These are phyloP conservation scores for Castanea sativa DNA, from an alignment of 306 rosid genomes.

Conservation along the genomic window DNA sequence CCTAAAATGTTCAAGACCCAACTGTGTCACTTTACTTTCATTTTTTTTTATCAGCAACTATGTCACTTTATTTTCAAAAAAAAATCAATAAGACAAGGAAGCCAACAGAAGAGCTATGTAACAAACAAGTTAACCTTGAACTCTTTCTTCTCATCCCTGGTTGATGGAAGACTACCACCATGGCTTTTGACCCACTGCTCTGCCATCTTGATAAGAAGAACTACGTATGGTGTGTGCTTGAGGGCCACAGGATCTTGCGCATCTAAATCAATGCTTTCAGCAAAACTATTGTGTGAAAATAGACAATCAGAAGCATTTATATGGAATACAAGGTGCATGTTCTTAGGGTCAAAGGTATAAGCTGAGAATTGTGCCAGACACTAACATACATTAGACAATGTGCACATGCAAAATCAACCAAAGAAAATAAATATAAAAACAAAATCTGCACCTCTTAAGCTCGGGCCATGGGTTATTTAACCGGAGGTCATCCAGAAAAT, in stretches of 20 bases:
- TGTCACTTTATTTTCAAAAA: conserved; percentile 13
- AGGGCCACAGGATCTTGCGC: conserved; percentile 76
- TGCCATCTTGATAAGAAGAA: conserved; percentile 89
- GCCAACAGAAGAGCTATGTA: conserved; percentile 22
- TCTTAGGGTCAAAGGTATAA: conserved; percentile 5
- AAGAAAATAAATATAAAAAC: conserved; percentile 12
- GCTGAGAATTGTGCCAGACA: conserved; percentile 5
- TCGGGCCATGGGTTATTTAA: conserved; percentile 98
- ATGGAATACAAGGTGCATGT: conserved; percentile 9
- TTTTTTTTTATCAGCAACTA: neutral
- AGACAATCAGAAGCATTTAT: conserved; percentile 29
- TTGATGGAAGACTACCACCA: conserved; percentile 71
- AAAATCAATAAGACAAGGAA: conserved; percentile 8
- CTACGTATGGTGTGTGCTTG: conserved; percentile 84
- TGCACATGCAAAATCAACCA: neutral
- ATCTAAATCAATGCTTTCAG: conserved; percentile 71
- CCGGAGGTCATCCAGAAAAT: conserved; percentile 95
- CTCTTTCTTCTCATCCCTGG: conserved; percentile 85
- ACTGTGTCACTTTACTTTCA: conserved; percentile 16
- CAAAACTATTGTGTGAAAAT: conserved; percentile 47
- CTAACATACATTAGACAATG: neutral
- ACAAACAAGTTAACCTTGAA: conserved; percentile 67
- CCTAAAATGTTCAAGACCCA: conserved; percentile 50
- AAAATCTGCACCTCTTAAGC: conserved; percentile 62
- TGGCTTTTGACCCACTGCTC: conserved; percentile 88